phyloP scores from a whole-genome alignment of 163 green algal species.

The Chlamydomonas reinhardtii region DNA sequence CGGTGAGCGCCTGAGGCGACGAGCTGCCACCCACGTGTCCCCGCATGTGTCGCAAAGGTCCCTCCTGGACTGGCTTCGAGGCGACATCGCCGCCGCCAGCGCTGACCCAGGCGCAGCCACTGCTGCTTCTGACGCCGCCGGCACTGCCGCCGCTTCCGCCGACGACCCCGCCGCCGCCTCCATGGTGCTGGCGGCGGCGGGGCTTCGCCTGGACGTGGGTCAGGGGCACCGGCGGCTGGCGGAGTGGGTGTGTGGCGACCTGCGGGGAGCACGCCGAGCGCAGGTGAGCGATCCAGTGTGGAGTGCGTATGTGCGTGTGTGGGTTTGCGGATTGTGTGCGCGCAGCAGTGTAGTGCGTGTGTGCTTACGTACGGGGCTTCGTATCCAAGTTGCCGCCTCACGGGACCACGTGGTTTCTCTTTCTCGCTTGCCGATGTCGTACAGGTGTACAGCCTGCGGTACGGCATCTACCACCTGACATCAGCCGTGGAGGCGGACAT shows the following conservation, averaged over 20 bases:
- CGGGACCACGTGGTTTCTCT: too few relatives aligned
- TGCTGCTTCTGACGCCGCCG: neutral
- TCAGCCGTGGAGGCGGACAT: neutral
- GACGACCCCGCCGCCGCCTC: neutral
- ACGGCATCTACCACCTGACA: constrained; percentile 9
- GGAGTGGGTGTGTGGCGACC: constrained; percentile 14
- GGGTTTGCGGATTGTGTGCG: too few relatives aligned
- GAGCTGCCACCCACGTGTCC: too few relatives aligned
- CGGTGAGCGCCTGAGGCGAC: too few relatives aligned
- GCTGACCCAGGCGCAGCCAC: too few relatives aligned
- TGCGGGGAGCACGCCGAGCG: neutral
- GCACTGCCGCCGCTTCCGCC: neutral
- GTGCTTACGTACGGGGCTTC: too few relatives aligned
- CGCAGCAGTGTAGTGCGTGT: too few relatives aligned
- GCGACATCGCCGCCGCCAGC: too few relatives aligned
- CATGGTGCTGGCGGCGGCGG: neutral
- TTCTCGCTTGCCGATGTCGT: too few relatives aligned
- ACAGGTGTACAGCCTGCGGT: constrained; percentile 41
- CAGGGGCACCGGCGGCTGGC: constrained; percentile 7
- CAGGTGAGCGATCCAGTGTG: neutral
- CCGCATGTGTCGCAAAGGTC: too few relatives aligned
- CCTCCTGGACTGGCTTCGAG: constrained; percentile 21
- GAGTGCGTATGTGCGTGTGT: too few relatives aligned
- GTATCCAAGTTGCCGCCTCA: too few relatives aligned
- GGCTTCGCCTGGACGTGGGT: neutral